A percentile compares a stretch with the other conserved stretches of the same genome.
phyloP scores from a whole-genome alignment of 208 protist genomes.

The Acanthamoeba royreba region DNA sequence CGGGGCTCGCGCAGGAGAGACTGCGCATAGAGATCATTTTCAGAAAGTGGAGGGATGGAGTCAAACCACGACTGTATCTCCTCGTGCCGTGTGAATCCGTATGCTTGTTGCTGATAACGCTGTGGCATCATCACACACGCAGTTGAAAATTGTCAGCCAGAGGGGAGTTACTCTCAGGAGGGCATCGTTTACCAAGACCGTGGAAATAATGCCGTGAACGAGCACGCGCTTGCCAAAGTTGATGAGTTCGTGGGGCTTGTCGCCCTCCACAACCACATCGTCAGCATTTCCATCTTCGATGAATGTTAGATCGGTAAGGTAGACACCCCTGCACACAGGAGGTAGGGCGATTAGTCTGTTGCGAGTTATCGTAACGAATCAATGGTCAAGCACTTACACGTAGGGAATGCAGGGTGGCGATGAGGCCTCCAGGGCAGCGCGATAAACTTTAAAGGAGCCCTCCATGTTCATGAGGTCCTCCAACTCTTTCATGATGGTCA shows the following conservation, averaged over 20 bases:
- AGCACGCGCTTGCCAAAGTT: slow-evolving; percentile 9
- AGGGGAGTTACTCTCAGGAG: too few species aligned
- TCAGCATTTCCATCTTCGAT: background rate
- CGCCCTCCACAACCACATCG: background rate
- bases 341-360: background rate
- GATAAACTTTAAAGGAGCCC: background rate
- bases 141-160: too few species aligned
- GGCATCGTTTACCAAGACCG: background rate
- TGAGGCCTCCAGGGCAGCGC: background rate
- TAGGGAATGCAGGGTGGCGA: background rate
- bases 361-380: too few species aligned
- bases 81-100: background rate
- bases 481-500: background rate
- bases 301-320: background rate
- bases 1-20: background rate
- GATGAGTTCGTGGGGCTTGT: background rate
- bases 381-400: background rate
- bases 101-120: background rate
- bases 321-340: background rate
- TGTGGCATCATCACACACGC: too few species aligned
- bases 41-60: background rate
- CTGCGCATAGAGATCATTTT: background rate
- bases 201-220: background rate
- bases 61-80: background rate
- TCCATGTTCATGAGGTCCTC: background rate